Base-by-base conservation (phyloP, 2,329 filamentous ascomycete genomes). In the Geosmithia morbida region DNA sequence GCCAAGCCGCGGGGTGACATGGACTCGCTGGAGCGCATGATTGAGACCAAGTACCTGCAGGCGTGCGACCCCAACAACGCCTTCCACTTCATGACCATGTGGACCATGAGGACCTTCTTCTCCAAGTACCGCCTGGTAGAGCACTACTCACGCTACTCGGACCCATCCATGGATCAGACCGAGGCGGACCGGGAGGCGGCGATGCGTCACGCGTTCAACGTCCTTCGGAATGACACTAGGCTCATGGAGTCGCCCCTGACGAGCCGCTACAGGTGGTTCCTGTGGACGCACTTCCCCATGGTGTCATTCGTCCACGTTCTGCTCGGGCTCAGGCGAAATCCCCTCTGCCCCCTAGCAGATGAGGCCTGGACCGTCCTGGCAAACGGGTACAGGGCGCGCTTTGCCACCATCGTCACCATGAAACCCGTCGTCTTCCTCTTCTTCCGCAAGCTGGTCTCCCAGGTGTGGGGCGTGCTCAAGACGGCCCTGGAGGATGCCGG, bases 11-110 rank as follows among this genome's bases (percentile, higher is more conserved):
- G 47, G 4, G 54, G 50, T 2, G 54, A 59, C 2, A 46, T 76
- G 5, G 52, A 46, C 0, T 51, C 51, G 0, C 46, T 76, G 0
- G 67, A 70, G 42, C 58, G 53, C 8, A 57, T 22, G 14, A 56
- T 79, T 0, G 66, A 76, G 48, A 60, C 69, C 0, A 61, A 61
- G n/a, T 74, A 72, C 49, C 60, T 79, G 26, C 52, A 52, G 3
- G 59, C 55, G 29, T 71, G 67, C 46, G 60, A 70, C 43, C 48
- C 54, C 0, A 58, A 60, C 0, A 65, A 61, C 42, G 60, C 66
- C 0, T 48, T 70, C 1, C 68, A 71, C n/a, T 64, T 57, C 46
- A 61, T 69, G 54, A 62, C 65, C 0, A 52, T 65, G 0, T 65
- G 66, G 62, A 61, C 54, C 0, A 54, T 61, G 1, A 52, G 74